Conservation (phyloP, 306 rosid species). For the Purshia tridentata region DNA sequence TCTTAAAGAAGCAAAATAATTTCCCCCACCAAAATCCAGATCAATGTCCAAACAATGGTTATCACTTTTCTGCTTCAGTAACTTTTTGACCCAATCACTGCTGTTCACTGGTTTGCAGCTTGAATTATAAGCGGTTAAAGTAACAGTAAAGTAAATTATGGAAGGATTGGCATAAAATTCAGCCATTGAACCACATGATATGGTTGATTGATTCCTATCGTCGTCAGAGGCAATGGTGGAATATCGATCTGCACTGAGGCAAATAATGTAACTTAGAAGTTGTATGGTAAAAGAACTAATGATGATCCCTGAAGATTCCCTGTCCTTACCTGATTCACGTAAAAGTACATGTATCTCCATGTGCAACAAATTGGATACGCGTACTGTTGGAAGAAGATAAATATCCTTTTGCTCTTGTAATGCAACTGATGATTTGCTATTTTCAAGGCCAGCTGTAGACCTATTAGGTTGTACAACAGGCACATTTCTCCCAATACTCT, state of each 20-base stretch:
- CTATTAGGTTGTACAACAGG: conserved; percentile 56
- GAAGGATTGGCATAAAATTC: conserved; percentile 82
- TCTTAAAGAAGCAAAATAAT: conserved; percentile 66
- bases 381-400: conserved; percentile 86
- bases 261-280: conserved; percentile 21
- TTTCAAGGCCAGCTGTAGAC: conserved; percentile 33
- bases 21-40: conserved; percentile 79
- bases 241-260: conserved; percentile 49
- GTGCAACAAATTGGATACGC: conserved; percentile 72
- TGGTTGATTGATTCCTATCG: conserved; percentile 58
- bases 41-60: conserved; percentile 61
- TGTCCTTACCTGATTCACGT: conserved; percentile 73
- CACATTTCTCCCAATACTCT: conserved; percentile 63
- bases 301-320: conserved; percentile 23
- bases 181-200: conserved; percentile 59
- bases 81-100: conserved; percentile 77
- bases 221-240: conserved; percentile 41
- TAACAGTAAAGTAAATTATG: conserved; percentile 62
- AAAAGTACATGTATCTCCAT: conserved; percentile 67
- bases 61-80: conserved; percentile 64
- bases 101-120: conserved; percentile 75
- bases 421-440: conserved; percentile 50
- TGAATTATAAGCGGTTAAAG: conserved; percentile 50
- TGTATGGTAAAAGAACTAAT: neutral
- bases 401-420: conserved; percentile 82